Evolutionary conservation across 164 flowering plant species (phyloP), one percentile per base, ranked within the genome.

Genomic region (Vitis riparia): DNA sequence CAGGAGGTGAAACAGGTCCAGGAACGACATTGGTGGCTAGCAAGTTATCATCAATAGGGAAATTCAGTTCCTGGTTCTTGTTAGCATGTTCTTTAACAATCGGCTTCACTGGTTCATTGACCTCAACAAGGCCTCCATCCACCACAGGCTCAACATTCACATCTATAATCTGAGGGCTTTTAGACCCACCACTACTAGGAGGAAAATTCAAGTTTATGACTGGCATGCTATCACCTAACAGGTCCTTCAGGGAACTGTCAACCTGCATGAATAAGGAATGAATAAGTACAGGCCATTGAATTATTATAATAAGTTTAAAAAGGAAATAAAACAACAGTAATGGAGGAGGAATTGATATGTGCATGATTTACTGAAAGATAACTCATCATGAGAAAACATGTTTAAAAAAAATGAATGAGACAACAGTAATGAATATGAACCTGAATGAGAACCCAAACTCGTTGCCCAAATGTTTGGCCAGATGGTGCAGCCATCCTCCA

Each of bases 391-490:
- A 23, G 27, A 23, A 2, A 23, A 37, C 44, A 37, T n/a, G 12
- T 14, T 23, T 8, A 14, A 56, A n/a, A 44, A 16, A 1, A 15
- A 59, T 4, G 55, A n/a, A 37, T 37, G n/a, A 11, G n/a, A 58
- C 3, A 13, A 16, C 30, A 1, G 60, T 13, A 65, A 52, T 23
- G 3, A 32, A 52, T 12, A 19, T 13, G 8, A 62, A 94, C 99
- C 90, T 88, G 85, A 37, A 96, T 90, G 8, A 84, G 83, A 69
- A 89, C 98, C 99, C 99, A 96, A 65, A 96, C 88, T 32, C 95
- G 88, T 71, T 93, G 95, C 57, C 98, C 98, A 79, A 92, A 92
- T 68, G 77, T 82, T 9, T 78, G 78, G 32, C 97, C 93, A 63
- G 89, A 76, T 9, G 91, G 87, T 2, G 83, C 72, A 61, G 92